A percentile compares a stretch with the other conserved stretches of the same genome.
phyloP scores from a whole-genome alignment of 441 rosid species.

The Populus trichocarpa region DNA sequence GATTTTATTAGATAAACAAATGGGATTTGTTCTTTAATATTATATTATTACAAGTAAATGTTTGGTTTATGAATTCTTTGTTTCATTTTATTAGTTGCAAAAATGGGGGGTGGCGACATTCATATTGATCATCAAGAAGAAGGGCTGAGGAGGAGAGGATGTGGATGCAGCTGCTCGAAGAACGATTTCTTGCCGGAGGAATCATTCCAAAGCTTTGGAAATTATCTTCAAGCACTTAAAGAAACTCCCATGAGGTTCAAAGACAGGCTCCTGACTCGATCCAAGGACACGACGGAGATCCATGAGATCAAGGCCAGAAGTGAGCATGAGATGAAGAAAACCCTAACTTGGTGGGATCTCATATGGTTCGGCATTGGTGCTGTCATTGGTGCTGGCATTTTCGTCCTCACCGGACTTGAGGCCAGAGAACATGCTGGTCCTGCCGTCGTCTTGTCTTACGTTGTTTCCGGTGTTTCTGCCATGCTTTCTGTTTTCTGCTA shows the following conservation, averaged over 20 bases:
- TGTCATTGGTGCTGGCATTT: slow-evolving; percentile 79
- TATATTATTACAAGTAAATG: too few relatives aligned
- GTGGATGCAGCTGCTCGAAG: slow-evolving; percentile 65
- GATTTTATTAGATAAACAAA: too few relatives aligned
- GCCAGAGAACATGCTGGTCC: slow-evolving; percentile 56
- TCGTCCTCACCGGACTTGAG: slow-evolving; percentile 74
- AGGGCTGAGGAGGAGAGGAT: slow-evolving; percentile 33
- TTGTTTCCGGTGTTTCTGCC: slow-evolving; percentile 75
- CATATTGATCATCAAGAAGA: background rate
- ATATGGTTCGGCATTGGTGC: slow-evolving; percentile 93
- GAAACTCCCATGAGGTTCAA: slow-evolving; percentile 52
- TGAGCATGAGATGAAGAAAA: slow-evolving; percentile 75
- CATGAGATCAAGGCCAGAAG: slow-evolving; percentile 64
- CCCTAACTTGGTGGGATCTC: slow-evolving; percentile 81
- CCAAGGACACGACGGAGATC: slow-evolving; percentile 65
- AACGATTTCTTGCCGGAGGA: slow-evolving; percentile 79
- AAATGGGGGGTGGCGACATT: background rate
- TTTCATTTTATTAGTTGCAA: background rate
- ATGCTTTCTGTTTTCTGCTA: slow-evolving; percentile 93
- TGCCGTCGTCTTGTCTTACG: slow-evolving; percentile 67
- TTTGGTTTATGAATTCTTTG: too few relatives aligned
- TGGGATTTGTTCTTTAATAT: too few relatives aligned
- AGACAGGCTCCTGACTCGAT: slow-evolving; percentile 61
- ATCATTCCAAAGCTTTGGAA: slow-evolving; percentile 61
- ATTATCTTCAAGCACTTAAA: slow-evolving; percentile 48